phyloP scores from a whole-genome alignment of 2,329 filamentous ascomycete species.

The Penicillium paneum region DNA sequence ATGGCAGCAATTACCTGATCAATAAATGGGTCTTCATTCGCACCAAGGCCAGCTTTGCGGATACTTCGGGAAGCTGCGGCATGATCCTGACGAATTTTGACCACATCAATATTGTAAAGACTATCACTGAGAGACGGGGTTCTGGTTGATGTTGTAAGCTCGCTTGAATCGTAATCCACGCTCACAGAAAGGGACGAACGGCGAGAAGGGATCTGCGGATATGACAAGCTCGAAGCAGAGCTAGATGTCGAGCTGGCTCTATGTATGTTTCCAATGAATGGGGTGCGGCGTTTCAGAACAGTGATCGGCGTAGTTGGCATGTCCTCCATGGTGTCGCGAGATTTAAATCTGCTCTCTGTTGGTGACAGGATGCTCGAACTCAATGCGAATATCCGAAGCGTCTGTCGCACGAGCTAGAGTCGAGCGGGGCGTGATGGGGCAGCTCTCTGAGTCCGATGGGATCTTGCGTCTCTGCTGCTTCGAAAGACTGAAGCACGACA shows the following conservation, averaged over 20 bases:
- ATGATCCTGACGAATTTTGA: constrained; percentile 18
- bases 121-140: constrained; percentile 23
- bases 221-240: constrained; percentile 12
- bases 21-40: constrained; percentile 15
- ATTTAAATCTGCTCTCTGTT: constrained; percentile 25
- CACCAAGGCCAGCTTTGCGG: background rate
- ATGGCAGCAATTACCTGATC: constrained; percentile 8
- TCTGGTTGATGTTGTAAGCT: constrained; percentile 20
- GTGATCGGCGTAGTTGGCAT: constrained; percentile 48
- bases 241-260: constrained; percentile 1
- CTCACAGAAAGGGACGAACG: constrained; percentile 24
- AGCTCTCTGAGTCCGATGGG: constrained; percentile 33
- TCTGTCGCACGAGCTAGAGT: constrained; percentile 29
- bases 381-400: constrained; percentile 26
- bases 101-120: constrained; percentile 21
- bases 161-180: constrained; percentile 11
- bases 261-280: constrained; percentile 3
- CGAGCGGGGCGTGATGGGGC: constrained; percentile 16
- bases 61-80: background rate
- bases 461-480: constrained; percentile 23
- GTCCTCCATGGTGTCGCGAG: constrained; percentile 22
- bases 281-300: constrained; percentile 45
- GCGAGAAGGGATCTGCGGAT: constrained; percentile 27
- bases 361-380: constrained; percentile 24
- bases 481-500: constrained; percentile 27